These are phyloP conservation scores for Puccinia hordei DNA, from an alignment of 1,284 basidiomycete genomes.

Conservation along the genomic window DNA sequence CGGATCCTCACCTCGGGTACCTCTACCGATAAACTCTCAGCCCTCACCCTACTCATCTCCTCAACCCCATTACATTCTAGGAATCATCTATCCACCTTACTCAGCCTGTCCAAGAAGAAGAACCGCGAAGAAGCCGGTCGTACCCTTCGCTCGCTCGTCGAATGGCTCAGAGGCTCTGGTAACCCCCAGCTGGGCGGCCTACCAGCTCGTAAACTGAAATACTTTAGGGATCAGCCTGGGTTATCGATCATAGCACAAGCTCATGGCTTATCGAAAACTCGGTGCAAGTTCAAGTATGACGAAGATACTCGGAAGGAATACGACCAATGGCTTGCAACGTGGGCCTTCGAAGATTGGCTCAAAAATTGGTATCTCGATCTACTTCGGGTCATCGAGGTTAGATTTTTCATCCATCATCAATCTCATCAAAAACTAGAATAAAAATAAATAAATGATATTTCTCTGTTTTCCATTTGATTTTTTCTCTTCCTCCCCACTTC, in stretches of 20 bases:
- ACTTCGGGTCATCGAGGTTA: slow-evolving; percentile 83
- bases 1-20: slow-evolving; percentile 85
- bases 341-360: slow-evolving; percentile 94
- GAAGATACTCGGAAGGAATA: slow-evolving; percentile 49
- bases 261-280: background rate
- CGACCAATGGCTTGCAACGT: slow-evolving; percentile 74
- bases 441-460: no score
- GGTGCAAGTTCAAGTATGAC: slow-evolving; percentile 41
- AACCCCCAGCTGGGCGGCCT: slow-evolving; percentile 71
- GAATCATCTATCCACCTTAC: slow-evolving; percentile 68
- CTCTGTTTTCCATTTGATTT: background rate
- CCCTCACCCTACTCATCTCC: slow-evolving; percentile 85
- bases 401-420: slow-evolving; percentile 38
- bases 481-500: background rate
- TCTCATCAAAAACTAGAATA: no score
- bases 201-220: slow-evolving; percentile 76
- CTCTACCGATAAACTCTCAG: slow-evolving; percentile 87
- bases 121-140: slow-evolving; percentile 87
- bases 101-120: slow-evolving; percentile 74
- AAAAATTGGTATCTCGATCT: slow-evolving; percentile 96
- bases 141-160: slow-evolving; percentile 83
- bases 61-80: slow-evolving; percentile 85
- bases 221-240: slow-evolving; percentile 80
- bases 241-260: slow-evolving; percentile 34
- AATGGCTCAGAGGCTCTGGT: slow-evolving; percentile 79